These are phyloP conservation scores for Podaxis sp. DNA, from an alignment of 768 basidiomycete species.

Conservation along the genomic window DNA sequence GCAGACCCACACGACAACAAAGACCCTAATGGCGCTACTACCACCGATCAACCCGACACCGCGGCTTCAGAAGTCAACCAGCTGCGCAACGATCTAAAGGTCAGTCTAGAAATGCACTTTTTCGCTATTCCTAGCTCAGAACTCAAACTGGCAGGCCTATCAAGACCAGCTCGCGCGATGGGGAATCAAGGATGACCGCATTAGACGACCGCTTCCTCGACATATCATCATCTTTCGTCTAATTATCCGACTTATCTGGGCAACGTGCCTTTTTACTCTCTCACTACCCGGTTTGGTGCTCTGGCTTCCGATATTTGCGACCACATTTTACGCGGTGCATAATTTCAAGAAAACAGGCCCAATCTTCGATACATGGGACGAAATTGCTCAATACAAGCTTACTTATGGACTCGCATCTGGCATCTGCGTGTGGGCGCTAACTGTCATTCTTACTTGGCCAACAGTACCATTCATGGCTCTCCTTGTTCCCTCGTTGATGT, in stretches of 20 bases:
- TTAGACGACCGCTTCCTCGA: conserved; percentile 61
- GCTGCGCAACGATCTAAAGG: conserved; percentile 61
- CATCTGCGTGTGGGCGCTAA: conserved; percentile 59
- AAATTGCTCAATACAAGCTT: conserved; percentile 88
- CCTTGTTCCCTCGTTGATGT: conserved; percentile 76
- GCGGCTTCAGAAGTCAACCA: conserved; percentile 28
- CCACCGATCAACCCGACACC: conserved; percentile 24
- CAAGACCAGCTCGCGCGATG: conserved; percentile 67
- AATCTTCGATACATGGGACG: conserved; percentile 85
- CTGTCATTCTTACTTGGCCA: conserved; percentile 61
- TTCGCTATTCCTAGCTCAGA: conserved; percentile 5
- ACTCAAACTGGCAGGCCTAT: conserved; percentile 48
- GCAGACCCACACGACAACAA: conserved; percentile 26
- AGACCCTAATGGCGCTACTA: conserved; percentile 20
- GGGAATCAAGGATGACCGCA: conserved; percentile 85
- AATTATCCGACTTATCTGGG: conserved; percentile 63
- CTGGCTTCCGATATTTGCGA: conserved; percentile 78
- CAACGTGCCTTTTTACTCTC: conserved; percentile 57
- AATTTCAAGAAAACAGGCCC: conserved; percentile 83
- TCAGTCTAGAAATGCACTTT: conserved; percentile 24
- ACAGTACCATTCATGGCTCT: conserved; percentile 56
- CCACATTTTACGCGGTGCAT: conserved; percentile 67
- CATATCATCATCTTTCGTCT: conserved; percentile 63
- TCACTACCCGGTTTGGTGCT: conserved; percentile 78
- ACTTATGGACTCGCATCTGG: conserved; percentile 80